Conservation (phyloP, 371 early-diverging fungal species). For the Saksenaea oblongispora region DNA sequence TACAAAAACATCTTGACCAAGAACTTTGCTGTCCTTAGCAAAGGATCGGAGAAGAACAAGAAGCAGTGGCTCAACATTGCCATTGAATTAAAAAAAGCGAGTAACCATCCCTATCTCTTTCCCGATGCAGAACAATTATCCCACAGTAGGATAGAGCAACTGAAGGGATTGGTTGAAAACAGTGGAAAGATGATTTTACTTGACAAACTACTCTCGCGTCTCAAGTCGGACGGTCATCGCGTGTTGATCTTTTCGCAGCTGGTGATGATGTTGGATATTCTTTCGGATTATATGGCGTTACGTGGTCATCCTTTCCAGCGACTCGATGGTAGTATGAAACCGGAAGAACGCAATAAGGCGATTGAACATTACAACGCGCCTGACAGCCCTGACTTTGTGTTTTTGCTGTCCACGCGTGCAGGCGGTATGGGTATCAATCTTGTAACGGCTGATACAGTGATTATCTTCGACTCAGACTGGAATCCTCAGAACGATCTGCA, state of each 20-base stretch:
- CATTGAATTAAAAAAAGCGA: constrained; percentile 97
- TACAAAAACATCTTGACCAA: constrained; percentile 93
- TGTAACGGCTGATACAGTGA: constrained; percentile 98
- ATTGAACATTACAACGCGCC: constrained; percentile 99
- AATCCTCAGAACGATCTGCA: constrained; percentile 99
- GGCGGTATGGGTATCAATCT: constrained; percentile 99
- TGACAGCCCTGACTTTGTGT: constrained; percentile 94
- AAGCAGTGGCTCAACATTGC: constrained; percentile 93
- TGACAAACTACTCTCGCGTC: constrained; percentile 87
- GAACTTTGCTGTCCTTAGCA: constrained; percentile 89
- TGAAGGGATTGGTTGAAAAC: constrained; percentile 80
- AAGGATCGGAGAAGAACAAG: constrained; percentile 80
- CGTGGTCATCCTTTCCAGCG: constrained; percentile 92
- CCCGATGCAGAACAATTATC: constrained; percentile 82
- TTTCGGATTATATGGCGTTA: constrained; percentile 87
- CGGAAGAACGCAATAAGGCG: constrained; percentile 92
- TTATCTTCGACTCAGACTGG: constrained; percentile 99
- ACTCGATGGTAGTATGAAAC: constrained; percentile 93
- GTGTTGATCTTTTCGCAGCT: constrained; percentile 96
- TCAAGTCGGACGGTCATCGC: constrained; percentile 87
- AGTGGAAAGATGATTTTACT: constrained; percentile 96
- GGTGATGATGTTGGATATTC: constrained; percentile 93
- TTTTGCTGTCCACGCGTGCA: constrained; percentile 97
- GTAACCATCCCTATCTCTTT: constrained; percentile 98
- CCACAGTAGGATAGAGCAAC: constrained; percentile 67